These are phyloP conservation scores for Teratosphaeriaceae sp. DNA, from an alignment of 2,329 filamentous ascomycete genomes.

Conservation along the genomic window DNA sequence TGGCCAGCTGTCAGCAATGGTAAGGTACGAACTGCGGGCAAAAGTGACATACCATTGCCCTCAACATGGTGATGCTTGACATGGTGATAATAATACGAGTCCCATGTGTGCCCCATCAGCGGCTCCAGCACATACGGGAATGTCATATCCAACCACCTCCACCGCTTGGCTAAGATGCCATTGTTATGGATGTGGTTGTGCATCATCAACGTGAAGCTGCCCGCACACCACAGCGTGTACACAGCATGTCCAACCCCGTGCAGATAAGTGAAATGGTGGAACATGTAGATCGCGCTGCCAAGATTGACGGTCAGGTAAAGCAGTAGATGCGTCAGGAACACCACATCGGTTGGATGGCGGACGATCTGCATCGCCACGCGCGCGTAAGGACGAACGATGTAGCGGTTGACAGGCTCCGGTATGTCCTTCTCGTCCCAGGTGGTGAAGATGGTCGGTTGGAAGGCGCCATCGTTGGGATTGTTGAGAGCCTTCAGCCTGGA, in stretches of 20 bases:
- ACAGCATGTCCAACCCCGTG: conserved; percentile 61
- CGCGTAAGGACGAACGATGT: conserved; percentile 55
- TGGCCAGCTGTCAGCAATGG: neutral
- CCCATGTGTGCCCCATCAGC: conserved; percentile 77
- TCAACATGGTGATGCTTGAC: conserved; percentile 83
- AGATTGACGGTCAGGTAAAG: conserved; percentile 64
- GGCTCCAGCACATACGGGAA: conserved; percentile 73
- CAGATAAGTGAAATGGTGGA: conserved; percentile 54
- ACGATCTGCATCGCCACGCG: conserved; percentile 50
- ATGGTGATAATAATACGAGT: conserved; percentile 79
- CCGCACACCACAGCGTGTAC: conserved; percentile 63
- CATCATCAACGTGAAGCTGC: conserved; percentile 73
- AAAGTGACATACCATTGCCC: conserved; percentile 47
- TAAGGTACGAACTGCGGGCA: too few relatives aligned
- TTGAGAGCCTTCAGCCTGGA: conserved; percentile 44
- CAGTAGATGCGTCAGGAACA: conserved; percentile 70
- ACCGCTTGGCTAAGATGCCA: conserved; percentile 51
- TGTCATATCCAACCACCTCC: conserved; percentile 50
- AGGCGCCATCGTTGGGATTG: conserved; percentile 40
- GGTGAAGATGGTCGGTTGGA: conserved; percentile 51
- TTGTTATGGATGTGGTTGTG: conserved; percentile 78
- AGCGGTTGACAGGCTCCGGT: conserved; percentile 37
- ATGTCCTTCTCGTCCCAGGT: conserved; percentile 46
- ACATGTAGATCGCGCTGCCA: conserved; percentile 59
- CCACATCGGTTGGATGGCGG: conserved; percentile 63